Percentiles rank a stretch among this genome's conserved stretches.
Conservation (phyloP, 2,329 filamentous ascomycete genomes). For the Ceratocystis smalleyi region DNA sequence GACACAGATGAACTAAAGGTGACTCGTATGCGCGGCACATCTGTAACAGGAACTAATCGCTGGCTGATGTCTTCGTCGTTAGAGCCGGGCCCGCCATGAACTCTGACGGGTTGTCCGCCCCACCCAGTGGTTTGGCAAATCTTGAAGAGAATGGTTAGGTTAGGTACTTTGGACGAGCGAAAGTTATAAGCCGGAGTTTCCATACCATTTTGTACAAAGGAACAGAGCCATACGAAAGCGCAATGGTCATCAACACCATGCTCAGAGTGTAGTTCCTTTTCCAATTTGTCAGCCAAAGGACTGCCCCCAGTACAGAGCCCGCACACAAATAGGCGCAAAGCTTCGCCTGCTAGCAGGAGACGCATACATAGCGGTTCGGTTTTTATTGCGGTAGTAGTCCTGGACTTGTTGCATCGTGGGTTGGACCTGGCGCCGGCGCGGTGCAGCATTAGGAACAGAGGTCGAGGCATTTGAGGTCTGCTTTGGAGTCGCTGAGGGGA, state of each 20-base stretch:
- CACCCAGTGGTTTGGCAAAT: conserved; percentile 79
- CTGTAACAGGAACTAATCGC: conserved; percentile 65
- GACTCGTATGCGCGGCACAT: conserved; percentile 73
- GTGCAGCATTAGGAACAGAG: conserved; percentile 18
- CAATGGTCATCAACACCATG: conserved; percentile 63
- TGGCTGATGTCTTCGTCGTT: conserved; percentile 50
- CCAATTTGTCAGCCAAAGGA: not conserved
- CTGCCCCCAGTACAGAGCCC: not conserved
- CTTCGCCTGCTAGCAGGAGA: not conserved
- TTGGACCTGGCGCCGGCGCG: conserved; percentile 20
- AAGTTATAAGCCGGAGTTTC: not conserved
- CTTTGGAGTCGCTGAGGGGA: conserved; percentile 9
- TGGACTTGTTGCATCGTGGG: conserved; percentile 47
- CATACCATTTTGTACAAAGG: conserved; percentile 74
- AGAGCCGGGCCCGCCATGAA: conserved; percentile 40
- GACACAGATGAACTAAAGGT: conserved; percentile 95
- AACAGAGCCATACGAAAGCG: conserved; percentile 68
- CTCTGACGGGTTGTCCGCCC: conserved; percentile 83
- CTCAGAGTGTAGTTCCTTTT: conserved; percentile 58
- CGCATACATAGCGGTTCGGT: conserved; percentile 41
- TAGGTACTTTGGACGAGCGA: conserved; percentile 13
- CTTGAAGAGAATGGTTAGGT: conserved; percentile 26
- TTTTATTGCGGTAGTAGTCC: conserved; percentile 50
- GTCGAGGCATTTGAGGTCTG: conserved; percentile 18
- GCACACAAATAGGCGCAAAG: not conserved